phyloP scores from a whole-genome alignment of 768 basidiomycete species.

The Filobasidium floriforme region DNA sequence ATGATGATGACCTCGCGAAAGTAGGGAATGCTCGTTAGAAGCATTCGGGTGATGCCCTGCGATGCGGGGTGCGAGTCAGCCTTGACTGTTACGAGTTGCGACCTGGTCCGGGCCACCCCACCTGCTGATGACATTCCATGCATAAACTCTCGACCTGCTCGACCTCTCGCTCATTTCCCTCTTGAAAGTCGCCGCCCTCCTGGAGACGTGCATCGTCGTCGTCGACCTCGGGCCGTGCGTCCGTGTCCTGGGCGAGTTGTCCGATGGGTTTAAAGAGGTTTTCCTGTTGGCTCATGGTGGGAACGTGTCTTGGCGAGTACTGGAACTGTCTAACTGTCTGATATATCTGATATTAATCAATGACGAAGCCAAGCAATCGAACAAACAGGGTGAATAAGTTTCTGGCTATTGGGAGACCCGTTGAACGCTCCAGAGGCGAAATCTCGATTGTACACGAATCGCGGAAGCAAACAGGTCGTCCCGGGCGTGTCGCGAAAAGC shows the following conservation, averaged over 20 bases:
- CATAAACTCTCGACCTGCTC: slow-evolving; percentile 85
- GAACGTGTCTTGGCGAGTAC: too few species aligned
- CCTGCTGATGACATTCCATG: slow-evolving; percentile 89
- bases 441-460: too few species aligned
- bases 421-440: too few species aligned
- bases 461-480: too few species aligned
- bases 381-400: too few species aligned
- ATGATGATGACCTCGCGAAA: slow-evolving; percentile 92
- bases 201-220: slow-evolving; percentile 27
- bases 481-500: too few species aligned
- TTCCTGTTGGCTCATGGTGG: slow-evolving; percentile 12
- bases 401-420: too few species aligned
- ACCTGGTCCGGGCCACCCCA: too few species aligned
- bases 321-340: too few species aligned
- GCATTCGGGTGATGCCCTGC: slow-evolving; percentile 80
- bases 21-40: slow-evolving; percentile 89
- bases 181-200: slow-evolving; percentile 22
- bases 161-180: slow-evolving; percentile 56
- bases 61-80: slow-evolving; percentile 10
- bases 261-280: slow-evolving; percentile 59
- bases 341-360: too few species aligned
- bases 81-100: not conserved
- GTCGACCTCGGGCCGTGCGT: slow-evolving; percentile 43
- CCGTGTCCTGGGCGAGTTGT: slow-evolving; percentile 53
- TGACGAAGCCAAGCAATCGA: too few species aligned